Base-by-base conservation (phyloP, 352 stramenopile species). In the Aphanomyces euteiches region DNA sequence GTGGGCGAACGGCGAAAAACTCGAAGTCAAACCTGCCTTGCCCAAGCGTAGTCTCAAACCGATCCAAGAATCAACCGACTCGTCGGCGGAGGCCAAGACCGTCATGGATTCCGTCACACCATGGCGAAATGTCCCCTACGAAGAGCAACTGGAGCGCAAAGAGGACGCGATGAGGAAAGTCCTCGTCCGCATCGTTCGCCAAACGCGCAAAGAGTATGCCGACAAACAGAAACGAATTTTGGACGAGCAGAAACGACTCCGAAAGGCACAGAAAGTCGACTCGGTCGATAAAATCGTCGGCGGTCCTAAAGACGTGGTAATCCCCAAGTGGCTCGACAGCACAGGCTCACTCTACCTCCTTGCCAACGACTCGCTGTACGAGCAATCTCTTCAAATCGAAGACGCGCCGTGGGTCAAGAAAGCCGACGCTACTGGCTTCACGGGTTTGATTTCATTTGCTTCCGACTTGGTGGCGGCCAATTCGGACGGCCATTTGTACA, bases 111-210 rank as follows among this genome's bases (percentile, higher is more conserved):
- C 90, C 10, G 88, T 94, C 58, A 93, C 88, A 34, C 89, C 89
- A 34, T 96, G 88, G 88, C 85, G 82, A 8, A 74, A 78, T 41
- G 75, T 96, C 6, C 76, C 82, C 15, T 95, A 95, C 64, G 79
- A 85, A 6, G 83, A 94, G 74, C 89, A 96, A 67, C 72, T 95
- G 39, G 77, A 89, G 65, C 83, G 82, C 64, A 96, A 96, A 67
- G 87, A 96, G 56, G 72, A 83, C 59, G 86, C 92, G 75, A 95
- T 96, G 89, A 93, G 92, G 79, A 92, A 93, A 60, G 88, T 96
- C 60, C 75, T 96, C 53, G 79, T 93, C 1, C 92, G 90, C 75
- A 93, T 95, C 50, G 83, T 91, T 39, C 84, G 89, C 17, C 84
- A 89, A 61, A 91, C 87, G 19, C 78, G 84, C 38, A 93, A 93